Evolutionary conservation across 805 yeast species (phyloP).

Genomic region (Hanseniaspora hatyaiensis): DNA sequence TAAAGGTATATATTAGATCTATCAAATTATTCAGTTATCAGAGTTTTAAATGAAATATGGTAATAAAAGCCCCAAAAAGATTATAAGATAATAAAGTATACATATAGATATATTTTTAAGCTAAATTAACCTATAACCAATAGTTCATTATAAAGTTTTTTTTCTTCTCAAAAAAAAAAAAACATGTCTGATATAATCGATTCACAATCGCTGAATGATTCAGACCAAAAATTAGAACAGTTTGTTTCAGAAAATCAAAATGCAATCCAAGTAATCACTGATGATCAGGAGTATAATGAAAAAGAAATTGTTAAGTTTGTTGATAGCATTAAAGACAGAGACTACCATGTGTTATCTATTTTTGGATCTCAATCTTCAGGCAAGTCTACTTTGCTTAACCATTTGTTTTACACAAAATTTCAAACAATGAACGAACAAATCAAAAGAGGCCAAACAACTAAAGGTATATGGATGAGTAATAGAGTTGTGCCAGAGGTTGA

Average conservation of each 20-base stretch:
- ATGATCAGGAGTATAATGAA: conserved; percentile 84
- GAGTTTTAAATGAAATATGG: too few relatives aligned
- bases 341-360: conserved; percentile 85
- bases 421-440: conserved; percentile 81
- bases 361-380: conserved; percentile 97
- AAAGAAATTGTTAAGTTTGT: conserved; percentile 8
- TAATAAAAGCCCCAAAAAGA: too few relatives aligned
- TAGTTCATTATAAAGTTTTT: too few relatives aligned
- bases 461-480: conserved; percentile 64
- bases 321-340: conserved; percentile 31
- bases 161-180: too few relatives aligned
- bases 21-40: too few relatives aligned
- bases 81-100: too few relatives aligned
- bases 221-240: too few relatives aligned
- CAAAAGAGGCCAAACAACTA: conserved; percentile 79
- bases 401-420: conserved; percentile 72
- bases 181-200: too few relatives aligned
- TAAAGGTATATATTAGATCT: too few relatives aligned
- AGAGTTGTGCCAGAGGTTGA: conserved; percentile 26
- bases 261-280: conserved; percentile 75
- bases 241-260: conserved; percentile 83
- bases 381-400: conserved; percentile 81
- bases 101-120: too few relatives aligned
- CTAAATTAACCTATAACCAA: too few relatives aligned
- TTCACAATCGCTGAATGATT: too few relatives aligned